Conservation (phyloP, 2,329 filamentous ascomycete species). For the Pezicula rhizophila region DNA sequence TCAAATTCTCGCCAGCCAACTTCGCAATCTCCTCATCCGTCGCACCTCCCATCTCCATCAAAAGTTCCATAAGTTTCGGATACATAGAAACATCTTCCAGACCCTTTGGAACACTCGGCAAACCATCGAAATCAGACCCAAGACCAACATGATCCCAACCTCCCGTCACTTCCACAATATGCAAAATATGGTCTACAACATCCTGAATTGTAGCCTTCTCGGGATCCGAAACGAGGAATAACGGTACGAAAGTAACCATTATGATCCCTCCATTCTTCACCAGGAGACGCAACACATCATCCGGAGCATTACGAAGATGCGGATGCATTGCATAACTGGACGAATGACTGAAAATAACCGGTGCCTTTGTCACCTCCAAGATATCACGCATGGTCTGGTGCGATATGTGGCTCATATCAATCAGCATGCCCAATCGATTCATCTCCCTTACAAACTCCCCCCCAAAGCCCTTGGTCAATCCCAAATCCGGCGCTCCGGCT, state of each 20-base stretch:
- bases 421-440: constrained; percentile 63
- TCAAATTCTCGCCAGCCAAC: constrained; percentile 52
- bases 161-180: constrained; percentile 54
- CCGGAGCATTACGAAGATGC: constrained; percentile 62
- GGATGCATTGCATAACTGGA: constrained; percentile 52
- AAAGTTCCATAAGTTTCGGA: constrained; percentile 49
- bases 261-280: constrained; percentile 50
- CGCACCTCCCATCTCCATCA: constrained; percentile 46
- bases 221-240: constrained; percentile 2
- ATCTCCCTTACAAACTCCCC: constrained; percentile 54
- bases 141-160: constrained; percentile 59
- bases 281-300: constrained; percentile 45
- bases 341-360: constrained; percentile 61
- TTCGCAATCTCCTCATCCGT: constrained; percentile 50
- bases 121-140: constrained; percentile 60
- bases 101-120: constrained; percentile 36
- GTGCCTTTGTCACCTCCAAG: constrained; percentile 43
- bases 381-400: constrained; percentile 58
- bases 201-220: constrained; percentile 44
- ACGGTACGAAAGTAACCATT: constrained; percentile 34
- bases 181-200: constrained; percentile 55
- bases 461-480: constrained; percentile 46
- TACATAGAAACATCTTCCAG: constrained; percentile 60
- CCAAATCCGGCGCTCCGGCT: constrained; percentile 25
- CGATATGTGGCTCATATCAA: constrained; percentile 59